Evolutionary conservation across 192 early-diverging fungal genomes (phyloP).

Genomic region (Dissophora ornata): DNA sequence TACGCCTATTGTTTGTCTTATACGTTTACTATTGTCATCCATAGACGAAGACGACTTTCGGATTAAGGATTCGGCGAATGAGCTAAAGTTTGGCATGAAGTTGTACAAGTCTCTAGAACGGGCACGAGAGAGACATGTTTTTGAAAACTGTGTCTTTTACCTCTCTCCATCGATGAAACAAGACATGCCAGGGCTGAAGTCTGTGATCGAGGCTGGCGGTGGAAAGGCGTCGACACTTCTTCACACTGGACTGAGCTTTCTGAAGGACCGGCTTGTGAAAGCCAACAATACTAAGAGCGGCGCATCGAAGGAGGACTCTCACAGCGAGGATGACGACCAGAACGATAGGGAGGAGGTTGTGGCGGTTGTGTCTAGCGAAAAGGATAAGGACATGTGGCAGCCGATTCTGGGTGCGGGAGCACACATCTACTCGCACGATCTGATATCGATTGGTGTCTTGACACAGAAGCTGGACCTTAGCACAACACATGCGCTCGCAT

Average conservation of each 20-base stretch:
- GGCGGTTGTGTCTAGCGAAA: conserved; percentile 35
- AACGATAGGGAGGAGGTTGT: conserved; percentile 17
- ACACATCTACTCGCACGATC: conserved; percentile 35
- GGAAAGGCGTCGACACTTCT: conserved; percentile 29
- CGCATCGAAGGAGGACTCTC: background rate
- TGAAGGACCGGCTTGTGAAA: conserved; percentile 28
- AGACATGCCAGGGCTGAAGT: conserved; percentile 25
- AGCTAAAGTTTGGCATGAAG: conserved; percentile 32
- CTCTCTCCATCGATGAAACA: conserved; percentile 29
- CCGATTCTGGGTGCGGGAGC: conserved; percentile 23
- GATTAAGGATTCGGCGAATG: conserved; percentile 23
- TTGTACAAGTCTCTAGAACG: conserved; percentile 32
- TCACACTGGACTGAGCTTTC: conserved; percentile 24
- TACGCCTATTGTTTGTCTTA: too few relatives aligned
- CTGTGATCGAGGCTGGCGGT: conserved; percentile 33
- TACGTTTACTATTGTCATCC: background rate
- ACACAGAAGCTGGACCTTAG: conserved; percentile 29
- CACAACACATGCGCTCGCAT: conserved; percentile 19
- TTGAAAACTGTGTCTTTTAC: conserved; percentile 39
- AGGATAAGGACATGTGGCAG: conserved; percentile 46
- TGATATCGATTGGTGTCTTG: conserved; percentile 30
- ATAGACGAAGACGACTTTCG: conserved; percentile 32
- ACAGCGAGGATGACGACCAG: background rate
- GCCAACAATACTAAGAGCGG: background rate
- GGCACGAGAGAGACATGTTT: conserved; percentile 34